Conservation (phyloP, 768 basidiomycete genomes). For the Hirschioporus abietinus region DNA sequence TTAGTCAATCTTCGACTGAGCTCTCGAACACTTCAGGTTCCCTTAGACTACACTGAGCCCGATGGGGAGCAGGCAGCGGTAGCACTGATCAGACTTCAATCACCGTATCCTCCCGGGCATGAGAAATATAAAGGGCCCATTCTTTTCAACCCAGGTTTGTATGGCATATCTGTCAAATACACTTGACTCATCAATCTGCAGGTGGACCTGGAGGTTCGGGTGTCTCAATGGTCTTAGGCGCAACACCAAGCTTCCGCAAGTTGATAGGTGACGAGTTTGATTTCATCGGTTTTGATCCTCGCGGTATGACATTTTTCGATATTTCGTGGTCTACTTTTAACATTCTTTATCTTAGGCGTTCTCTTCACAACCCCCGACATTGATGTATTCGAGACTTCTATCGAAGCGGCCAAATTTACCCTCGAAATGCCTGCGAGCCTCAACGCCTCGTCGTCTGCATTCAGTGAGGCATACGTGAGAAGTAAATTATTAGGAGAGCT, state of each 20-base stretch:
- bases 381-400: slow-evolving; percentile 13
- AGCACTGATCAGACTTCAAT: slow-evolving; percentile 15
- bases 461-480: neutral
- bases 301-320: slow-evolving; percentile 14
- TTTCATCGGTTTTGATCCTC: slow-evolving; percentile 20
- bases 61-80: slow-evolving; percentile 12
- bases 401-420: slow-evolving; percentile 5
- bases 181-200: neutral
- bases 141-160: slow-evolving; percentile 15
- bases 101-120: slow-evolving; percentile 12
- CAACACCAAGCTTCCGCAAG: slow-evolving; percentile 3
- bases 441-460: slow-evolving; percentile 10
- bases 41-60: slow-evolving; percentile 16
- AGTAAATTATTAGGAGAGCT: slow-evolving; percentile 7
- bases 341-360: slow-evolving; percentile 9
- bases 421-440: neutral
- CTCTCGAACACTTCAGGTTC: slow-evolving; percentile 8
- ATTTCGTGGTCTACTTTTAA: neutral
- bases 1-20: neutral
- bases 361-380: slow-evolving; percentile 13
- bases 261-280: slow-evolving; percentile 20
- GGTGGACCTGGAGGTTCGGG: slow-evolving; percentile 19
- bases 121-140: slow-evolving; percentile 16
- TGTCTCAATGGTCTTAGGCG: slow-evolving; percentile 7
- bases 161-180: neutral